Conservation (phyloP, 306 rosid species). For the Acacia acuminata region DNA sequence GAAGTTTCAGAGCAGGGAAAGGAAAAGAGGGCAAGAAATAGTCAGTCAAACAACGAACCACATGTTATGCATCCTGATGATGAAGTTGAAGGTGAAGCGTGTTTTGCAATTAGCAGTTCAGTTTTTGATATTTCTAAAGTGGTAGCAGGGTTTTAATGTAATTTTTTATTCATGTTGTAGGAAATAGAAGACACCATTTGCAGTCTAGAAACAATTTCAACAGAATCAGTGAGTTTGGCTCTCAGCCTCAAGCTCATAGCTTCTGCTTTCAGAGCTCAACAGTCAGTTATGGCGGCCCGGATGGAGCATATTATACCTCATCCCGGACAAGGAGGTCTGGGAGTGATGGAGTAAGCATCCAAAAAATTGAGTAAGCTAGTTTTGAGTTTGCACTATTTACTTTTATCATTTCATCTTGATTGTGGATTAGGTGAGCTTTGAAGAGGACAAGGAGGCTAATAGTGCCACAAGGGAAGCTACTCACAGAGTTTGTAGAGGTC, state of each 20-base stretch:
- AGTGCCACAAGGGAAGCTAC: slow-evolving; percentile 64
- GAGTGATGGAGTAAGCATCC: slow-evolving; percentile 79
- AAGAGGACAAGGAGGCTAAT: slow-evolving; percentile 89
- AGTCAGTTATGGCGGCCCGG: slow-evolving; percentile 66
- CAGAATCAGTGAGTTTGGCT: slow-evolving; percentile 22
- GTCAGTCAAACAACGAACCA: slow-evolving; percentile 52
- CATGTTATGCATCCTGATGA: slow-evolving; percentile 55
- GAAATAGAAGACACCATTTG: slow-evolving; percentile 50
- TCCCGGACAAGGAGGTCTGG: slow-evolving; percentile 72
- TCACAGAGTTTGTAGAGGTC: slow-evolving; percentile 67
- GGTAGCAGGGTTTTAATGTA: neutral
- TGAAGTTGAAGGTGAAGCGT: slow-evolving; percentile 56
- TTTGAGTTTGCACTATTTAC: neutral
- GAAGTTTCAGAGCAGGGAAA: slow-evolving; percentile 47
- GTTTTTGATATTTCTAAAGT: neutral
- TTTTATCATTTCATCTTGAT: slow-evolving; percentile 28
- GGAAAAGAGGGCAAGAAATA: slow-evolving; percentile 56
- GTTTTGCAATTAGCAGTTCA: slow-evolving; percentile 16
- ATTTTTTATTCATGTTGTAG: slow-evolving; percentile 41
- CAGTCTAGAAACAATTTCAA: slow-evolving; percentile 36
- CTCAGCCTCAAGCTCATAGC: slow-evolving; percentile 63
- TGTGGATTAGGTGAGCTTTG: slow-evolving; percentile 62
- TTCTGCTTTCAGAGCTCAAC: slow-evolving; percentile 83
- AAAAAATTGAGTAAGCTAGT: slow-evolving; percentile 14
- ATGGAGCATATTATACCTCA: slow-evolving; percentile 69